Evolutionary conservation across 345 rosid genomes (phyloP).

Genomic region (Rhodamnia argentea): DNA sequence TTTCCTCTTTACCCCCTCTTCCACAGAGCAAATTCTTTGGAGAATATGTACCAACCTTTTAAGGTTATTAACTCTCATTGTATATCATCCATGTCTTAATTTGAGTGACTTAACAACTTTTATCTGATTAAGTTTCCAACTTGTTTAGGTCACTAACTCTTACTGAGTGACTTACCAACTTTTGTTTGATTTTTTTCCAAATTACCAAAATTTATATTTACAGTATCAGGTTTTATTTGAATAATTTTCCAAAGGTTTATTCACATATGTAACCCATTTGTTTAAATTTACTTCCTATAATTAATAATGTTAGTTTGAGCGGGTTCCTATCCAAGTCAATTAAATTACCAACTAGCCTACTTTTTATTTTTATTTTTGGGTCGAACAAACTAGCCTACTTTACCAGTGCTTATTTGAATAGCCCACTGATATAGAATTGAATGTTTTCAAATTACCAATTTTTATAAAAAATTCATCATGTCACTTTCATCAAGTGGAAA

Average conservation of each 20-base stretch:
- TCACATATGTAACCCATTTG: background rate
- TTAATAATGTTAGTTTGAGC: background rate
- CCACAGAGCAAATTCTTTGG: background rate
- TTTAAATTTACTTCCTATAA: background rate
- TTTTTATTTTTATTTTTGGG: background rate
- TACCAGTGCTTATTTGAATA: background rate
- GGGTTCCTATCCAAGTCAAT: background rate
- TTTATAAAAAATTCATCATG: background rate
- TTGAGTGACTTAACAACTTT: background rate
- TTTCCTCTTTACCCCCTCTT: background rate
- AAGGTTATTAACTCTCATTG: background rate
- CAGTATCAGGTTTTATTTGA: background rate
- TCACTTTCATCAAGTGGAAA: background rate
- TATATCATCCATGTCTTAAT: background rate
- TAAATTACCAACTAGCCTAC: background rate
- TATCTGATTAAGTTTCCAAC: background rate
- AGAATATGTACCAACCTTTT: background rate
- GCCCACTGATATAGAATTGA: background rate
- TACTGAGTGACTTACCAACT: background rate
- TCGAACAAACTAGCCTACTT: background rate
- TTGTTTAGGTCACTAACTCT: background rate
- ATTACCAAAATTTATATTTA: background rate
- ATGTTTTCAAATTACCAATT: background rate
- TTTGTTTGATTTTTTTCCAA: background rate
- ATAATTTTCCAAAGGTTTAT: background rate